Evolutionary conservation across 2,329 filamentous ascomycete genomes (phyloP), one percentile per base, ranked within the genome.

Genomic region (Fusarium staphyleae): DNA sequence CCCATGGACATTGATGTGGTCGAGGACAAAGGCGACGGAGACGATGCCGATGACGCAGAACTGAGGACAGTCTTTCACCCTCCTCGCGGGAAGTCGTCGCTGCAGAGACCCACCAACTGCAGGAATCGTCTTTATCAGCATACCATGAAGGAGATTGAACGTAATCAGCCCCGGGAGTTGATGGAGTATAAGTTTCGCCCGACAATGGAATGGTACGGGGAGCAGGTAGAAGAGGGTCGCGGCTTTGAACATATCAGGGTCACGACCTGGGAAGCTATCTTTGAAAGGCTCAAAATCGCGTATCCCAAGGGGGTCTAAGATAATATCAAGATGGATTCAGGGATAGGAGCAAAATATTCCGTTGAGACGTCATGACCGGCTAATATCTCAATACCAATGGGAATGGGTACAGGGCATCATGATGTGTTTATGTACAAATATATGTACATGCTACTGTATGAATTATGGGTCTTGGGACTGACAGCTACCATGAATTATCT

Each of bases 141-240:
- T 32, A 74, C 76, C 22, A 10, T 11, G 7, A 36, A 19, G 10
- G 40, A 57, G 36, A 37, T 39, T 28, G 32, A 15, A 11, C 35
- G 52, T 12, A 18, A 29, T 3, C 5, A 28, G 9, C 13, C 16
- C 3, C 39, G 19, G 12, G 22, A 18, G 13, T 13, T 15, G n/a
- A 46, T 42, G 32, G 44, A 65, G 19, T 83, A 76, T 60, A 64
- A 63, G 13, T 84, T 79, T 59, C 66, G 65, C 34, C 75, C 79
- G 8, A 85, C 83, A 2, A 53, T 72, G 53, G 69, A 77, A 4
- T 86, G 83, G 83, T 86, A 85, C 57, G 60, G 62, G 3, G 70
- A 77, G 30, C 78, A 82, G 56, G 60, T 72, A 18, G 65, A 66
- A 1, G 79, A 81, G 62, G 80, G 79, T 2, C 74, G 81, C 15